Base-by-base conservation (phyloP, 495 filamentous ascomycete genomes). In the Jackrogersella minutella region DNA sequence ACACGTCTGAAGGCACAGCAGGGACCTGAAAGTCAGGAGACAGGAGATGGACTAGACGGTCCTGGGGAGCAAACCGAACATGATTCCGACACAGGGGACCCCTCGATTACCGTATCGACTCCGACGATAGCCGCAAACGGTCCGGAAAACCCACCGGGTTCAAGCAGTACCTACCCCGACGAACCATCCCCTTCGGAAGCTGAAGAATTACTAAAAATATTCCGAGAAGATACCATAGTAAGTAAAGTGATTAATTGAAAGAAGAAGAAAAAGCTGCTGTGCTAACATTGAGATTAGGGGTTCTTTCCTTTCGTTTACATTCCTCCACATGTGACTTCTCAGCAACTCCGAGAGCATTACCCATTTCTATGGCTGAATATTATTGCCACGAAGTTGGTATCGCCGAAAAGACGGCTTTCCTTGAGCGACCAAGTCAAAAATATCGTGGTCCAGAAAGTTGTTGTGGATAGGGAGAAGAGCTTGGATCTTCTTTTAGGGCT, bases 331-430 rank as follows among this genome's bases (percentile, higher is more conserved):
- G 71, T 80, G 22, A 86, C 80, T 0, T 79, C 83, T 3, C 71
- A 78, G 3, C 71, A 78, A 56, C 77, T 88, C 8, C 80, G 74
- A 24, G 69, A 76, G 31, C 58, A 76, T 30, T 76, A 79, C 14
- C 85, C 86, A 0, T 83, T 87, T 37, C 56, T 87, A 22, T 85
- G 84, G 80, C 75, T 84, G 21, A 81, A 78, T 58, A 85, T 87
- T 26, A 84, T 86, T 77, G 76, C 74, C 19, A 75, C 83, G 1
- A 49, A 71, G 0, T 76, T 72, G 5, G 73, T 58, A 46, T 76
- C 68, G 0, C 69, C 73, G 5, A 64, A 69, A 6, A 68, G 78
- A 41, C 80, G 82, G 41, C 68, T 75, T 0, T 58, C 52, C 0
- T 56, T 84, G 1, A 73, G 74, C 19, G 73, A 67, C 19, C 74